These are phyloP conservation scores for Panicum virgatum DNA, from an alignment of 202 grass and related monocot species.

Conservation along the genomic window DNA sequence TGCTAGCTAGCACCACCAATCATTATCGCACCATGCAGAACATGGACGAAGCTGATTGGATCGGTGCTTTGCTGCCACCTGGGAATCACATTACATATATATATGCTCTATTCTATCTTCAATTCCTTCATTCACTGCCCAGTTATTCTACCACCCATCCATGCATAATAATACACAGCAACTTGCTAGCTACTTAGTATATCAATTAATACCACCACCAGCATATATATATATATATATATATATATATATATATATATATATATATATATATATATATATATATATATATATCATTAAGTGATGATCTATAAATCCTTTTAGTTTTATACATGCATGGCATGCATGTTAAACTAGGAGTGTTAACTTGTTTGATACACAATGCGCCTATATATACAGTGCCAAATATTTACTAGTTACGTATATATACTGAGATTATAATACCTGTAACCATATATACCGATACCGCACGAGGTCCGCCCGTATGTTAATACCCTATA, in stretches of 20 bases:
- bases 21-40: slow-evolving; percentile 14
- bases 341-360: no score
- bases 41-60: not conserved
- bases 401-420: no score
- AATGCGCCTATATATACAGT: no score
- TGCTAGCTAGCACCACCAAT: slow-evolving; percentile 1
- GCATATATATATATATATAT: not conserved
- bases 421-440: no score
- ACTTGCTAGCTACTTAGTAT: not conserved
- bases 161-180: not conserved
- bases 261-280: not conserved
- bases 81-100: slow-evolving; percentile 2
- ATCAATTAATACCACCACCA: no score
- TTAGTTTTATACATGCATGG: no score
- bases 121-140: no score
- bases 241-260: not conserved
- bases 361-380: no score
- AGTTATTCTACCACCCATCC: not conserved
- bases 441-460: not conserved
- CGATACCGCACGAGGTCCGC: not conserved
- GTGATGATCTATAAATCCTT: no score
- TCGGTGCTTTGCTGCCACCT: slow-evolving; percentile 13
- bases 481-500: not conserved
- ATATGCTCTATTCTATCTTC: not conserved
- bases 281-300: not conserved